Evolutionary conservation across 108 stramenopile genomes (phyloP).

Genomic region (Schizochytrium sp.): DNA sequence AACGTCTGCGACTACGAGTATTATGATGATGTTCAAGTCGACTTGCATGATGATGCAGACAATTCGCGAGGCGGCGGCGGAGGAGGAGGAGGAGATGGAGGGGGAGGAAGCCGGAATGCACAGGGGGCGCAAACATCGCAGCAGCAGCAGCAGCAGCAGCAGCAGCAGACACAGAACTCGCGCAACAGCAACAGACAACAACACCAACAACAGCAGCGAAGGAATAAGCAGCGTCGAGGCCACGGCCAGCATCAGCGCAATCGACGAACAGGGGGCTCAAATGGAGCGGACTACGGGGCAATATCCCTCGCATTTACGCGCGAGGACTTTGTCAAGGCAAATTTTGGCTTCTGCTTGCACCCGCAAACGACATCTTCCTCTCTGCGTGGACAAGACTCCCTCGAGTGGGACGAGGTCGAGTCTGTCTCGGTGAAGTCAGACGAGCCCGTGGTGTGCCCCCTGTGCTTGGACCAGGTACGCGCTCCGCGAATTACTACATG

Average conservation of each 20-base stretch:
- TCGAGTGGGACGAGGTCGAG: slow-evolving; percentile 16
- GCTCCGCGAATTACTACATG: not conserved
- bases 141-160: no score
- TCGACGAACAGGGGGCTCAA: not conserved
- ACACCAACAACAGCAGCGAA: not conserved
- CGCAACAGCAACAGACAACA: not conserved
- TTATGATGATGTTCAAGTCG: not conserved
- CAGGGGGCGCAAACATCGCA: no score
- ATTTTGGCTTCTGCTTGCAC: not conserved
- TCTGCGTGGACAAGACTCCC: not conserved
- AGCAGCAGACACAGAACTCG: no score
- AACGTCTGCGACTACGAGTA: not conserved
- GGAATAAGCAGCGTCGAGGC: not conserved
- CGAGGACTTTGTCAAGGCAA: slow-evolving; percentile 8
- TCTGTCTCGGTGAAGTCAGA: not conserved
- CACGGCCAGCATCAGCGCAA: not conserved
- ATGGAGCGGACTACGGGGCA: not conserved
- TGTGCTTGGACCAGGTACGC: not conserved
- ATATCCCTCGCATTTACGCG: not conserved
- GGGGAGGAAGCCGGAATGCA: no score
- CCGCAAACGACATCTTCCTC: not conserved
- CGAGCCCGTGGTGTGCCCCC: not conserved
- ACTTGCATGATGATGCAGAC: no score
- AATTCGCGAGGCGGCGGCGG: no score
- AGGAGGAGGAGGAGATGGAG: no score